Conservation (phyloP, 164 flowering plant species). For the Cinnamomum micranthum region DNA sequence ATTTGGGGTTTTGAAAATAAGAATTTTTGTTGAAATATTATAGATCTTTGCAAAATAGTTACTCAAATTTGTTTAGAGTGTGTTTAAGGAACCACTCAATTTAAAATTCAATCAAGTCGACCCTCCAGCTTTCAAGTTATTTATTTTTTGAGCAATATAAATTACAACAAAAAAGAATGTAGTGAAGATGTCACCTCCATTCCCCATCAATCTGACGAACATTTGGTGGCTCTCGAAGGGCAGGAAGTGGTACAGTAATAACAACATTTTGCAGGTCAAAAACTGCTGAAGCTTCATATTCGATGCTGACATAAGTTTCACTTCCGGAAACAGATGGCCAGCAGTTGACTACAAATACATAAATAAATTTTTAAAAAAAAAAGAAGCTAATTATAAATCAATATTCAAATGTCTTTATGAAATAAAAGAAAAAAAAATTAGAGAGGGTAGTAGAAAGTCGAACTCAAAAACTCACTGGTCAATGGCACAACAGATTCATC, state of each 20-base stretch:
- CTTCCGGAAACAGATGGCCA: conserved; percentile 98
- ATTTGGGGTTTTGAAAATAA: too few species aligned
- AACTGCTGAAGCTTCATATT: conserved; percentile 82
- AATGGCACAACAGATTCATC: conserved; percentile 90
- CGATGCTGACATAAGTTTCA: conserved; percentile 95
- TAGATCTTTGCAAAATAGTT: too few species aligned
- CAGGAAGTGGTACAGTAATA: conserved; percentile 90
- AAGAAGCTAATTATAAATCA: not conserved
- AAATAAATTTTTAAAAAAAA: not conserved
- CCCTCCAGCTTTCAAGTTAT: too few species aligned
- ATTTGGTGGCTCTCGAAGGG: conserved; percentile 86
- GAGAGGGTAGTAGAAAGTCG: not conserved
- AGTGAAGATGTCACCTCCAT: conserved; percentile 59
- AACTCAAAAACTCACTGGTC: conserved; percentile 50
- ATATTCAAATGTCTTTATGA: not conserved
- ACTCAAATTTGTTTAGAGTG: too few species aligned
- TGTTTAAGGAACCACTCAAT: too few species aligned
- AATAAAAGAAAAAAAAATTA: not conserved
- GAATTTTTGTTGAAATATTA: too few species aligned
- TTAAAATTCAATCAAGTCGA: too few species aligned
- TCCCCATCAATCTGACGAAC: conserved; percentile 96
- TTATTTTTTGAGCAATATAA: too few species aligned
- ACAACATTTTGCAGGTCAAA: conserved; percentile 92
- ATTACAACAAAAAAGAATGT: not conserved
- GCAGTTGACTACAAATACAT: conserved; percentile 74